Base-by-base conservation (phyloP, 208 protist genomes). In the Kentomonas sorsogonicus region DNA sequence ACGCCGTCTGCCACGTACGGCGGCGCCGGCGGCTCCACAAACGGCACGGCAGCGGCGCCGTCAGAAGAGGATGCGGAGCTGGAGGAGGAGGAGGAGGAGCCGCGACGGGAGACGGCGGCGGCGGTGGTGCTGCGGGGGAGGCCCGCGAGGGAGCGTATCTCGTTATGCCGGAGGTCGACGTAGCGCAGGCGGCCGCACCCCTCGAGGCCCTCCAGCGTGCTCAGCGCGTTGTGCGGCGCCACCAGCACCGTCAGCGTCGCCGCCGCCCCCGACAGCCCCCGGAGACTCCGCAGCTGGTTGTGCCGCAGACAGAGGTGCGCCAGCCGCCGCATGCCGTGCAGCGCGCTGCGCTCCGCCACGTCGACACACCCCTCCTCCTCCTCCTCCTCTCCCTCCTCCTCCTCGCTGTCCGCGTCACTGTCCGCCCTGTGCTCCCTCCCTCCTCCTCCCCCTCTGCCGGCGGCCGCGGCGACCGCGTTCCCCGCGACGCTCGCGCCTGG, bases 141-240 rank as follows among this genome's bases (percentile, higher is more conserved):
- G 1, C 71, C 71, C 1, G 11, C 30, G 34, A 77, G 47, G 16
- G 56, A 72, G 18, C 44, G 52, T 5, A 77, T 63, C 10, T 30
- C 6, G 48, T 77, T 72, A 61, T 77, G 25, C 1, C 66, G 65
- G 15, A 77, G 44, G 33, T 77, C 71, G 7, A 77, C 48, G 51
- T 73, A 73, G 5, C 36, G 20, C 5, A 77, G 59, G 2, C 41
- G 55, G 6, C 30, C 33, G 31, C 71, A 77, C 30, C 29, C 45
- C 43, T 77, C 56, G 39, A 77, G 31, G 2, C 71, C 71, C 4
- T 60, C 43, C 15, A 69, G 44, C 0, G 61, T 66, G 3, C 58
- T 59, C 18, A 77, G 52, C 26, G 48, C 30, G 57, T 72, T 73
- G 59, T 73, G 66, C 20, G 64, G 63, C 16, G 61, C 65, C 16